Evolutionary conservation across 164 flowering plant species (phyloP).

Genomic region (Stephania yunnanensis): DNA sequence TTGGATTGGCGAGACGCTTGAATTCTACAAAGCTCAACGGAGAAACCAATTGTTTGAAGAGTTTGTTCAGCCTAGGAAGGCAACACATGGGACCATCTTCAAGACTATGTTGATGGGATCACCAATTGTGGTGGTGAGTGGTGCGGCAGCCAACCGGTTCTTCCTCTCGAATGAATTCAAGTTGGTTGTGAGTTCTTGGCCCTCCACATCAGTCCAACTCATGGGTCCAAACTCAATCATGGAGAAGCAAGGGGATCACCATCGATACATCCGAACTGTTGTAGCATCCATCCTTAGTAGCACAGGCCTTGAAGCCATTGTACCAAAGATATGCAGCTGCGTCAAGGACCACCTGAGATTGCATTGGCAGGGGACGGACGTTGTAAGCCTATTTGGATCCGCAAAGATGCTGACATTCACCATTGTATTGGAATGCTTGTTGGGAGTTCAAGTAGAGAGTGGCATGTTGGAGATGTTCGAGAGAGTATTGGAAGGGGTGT

Average conservation of each 20-base stretch:
- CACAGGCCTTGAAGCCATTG: slow-evolving; percentile 38
- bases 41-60: slow-evolving; percentile 48
- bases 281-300: slow-evolving; percentile 33
- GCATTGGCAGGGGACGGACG: slow-evolving; percentile 34
- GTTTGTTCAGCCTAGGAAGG: slow-evolving; percentile 45
- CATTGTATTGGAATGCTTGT: slow-evolving; percentile 52
- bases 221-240: slow-evolving; percentile 72
- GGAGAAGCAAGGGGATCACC: slow-evolving; percentile 58
- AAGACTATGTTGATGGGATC: slow-evolving; percentile 72
- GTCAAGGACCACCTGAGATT: slow-evolving; percentile 31
- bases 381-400: slow-evolving; percentile 37
- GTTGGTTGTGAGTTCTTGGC: slow-evolving; percentile 80
- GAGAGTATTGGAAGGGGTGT: slow-evolving; percentile 62
- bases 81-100: slow-evolving; percentile 48
- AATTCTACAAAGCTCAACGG: slow-evolving; percentile 56
- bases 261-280: slow-evolving; percentile 44
- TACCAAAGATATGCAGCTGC: slow-evolving; percentile 40
- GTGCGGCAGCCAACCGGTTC: slow-evolving; percentile 59
- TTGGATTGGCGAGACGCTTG: slow-evolving; percentile 71
- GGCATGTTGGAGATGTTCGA: slow-evolving; percentile 44
- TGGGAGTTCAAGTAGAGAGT: slow-evolving; percentile 45
- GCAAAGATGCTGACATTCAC: slow-evolving; percentile 45
- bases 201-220: slow-evolving; percentile 56
- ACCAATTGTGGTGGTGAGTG: slow-evolving; percentile 64
- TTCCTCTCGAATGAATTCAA: slow-evolving; percentile 72